Evolutionary conservation across 352 stramenopile species (phyloP), one percentile per base, ranked within the genome.

Genomic region (Pythium aquatile): DNA sequence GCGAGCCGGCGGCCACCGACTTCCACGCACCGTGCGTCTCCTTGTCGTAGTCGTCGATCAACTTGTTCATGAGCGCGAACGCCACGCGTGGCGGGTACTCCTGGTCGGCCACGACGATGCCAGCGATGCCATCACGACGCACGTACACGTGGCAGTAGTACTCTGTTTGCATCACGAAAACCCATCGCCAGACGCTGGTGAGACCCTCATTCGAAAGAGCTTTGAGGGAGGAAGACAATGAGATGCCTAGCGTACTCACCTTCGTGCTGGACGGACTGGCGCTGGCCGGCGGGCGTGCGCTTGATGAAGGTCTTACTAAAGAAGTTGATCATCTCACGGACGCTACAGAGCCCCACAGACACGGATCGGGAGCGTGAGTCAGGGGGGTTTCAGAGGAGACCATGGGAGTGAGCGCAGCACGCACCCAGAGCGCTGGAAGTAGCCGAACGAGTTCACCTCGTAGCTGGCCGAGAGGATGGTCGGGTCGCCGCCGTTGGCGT

Each of bases 231-330:
- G 7, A 55, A 20, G 24, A 37, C 9, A 56, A 11, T 42, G 30
- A 29, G 33, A 13, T 2, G 44, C 58, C 28, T 67, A 24, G 20
- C 20, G 20, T 24, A 24, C 20, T 24, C 20, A 94, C 90, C 90
- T 75, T 99, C 97, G 69, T 99, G 96, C 69, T 98, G 93, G 24
- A 99, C 93, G 1, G 96, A 99, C 85, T 99, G 97, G 57, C 98
- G 88, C 83, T 99, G 96, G 9, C 97, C 96, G 33, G 86, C 78
- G 68, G 97, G 83, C 53, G 97, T 99, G 68, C 97, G 83, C 81
- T 99, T 99, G 59, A 98, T 93, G 70, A 99, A 98, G 63, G 96
- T 99, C 77, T 98, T 98, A 72, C 93, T 98, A 81, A 99, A 98
- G 77, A 99, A 99, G 60, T 97, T 98, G 58, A 99, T 91, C 95